A percentile compares a stretch with the other conserved stretches of the same genome.
These are phyloP conservation scores for Purshia tridentata DNA, from an alignment of 306 rosid genomes.

Conservation along the genomic window DNA sequence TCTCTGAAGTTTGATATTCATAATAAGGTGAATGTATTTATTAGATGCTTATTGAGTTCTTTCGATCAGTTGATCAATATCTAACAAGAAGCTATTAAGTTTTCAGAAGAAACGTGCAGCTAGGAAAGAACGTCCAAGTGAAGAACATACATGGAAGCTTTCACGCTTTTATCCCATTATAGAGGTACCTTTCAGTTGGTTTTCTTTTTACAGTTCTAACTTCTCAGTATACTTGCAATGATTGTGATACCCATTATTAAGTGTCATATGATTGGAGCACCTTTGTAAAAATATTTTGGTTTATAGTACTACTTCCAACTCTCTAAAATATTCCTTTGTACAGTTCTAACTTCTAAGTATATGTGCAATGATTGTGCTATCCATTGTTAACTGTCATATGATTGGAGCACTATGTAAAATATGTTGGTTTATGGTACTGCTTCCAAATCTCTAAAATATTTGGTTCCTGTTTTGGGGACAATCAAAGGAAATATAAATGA, in stretches of 20 bases:
- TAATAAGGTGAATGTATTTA: slow-evolving; percentile 56
- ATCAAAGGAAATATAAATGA: neutral
- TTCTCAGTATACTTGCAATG: too few relatives aligned
- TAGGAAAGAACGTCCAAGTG: slow-evolving; percentile 79
- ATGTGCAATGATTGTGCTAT: too few relatives aligned
- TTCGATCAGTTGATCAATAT: slow-evolving; percentile 5
- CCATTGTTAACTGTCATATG: too few relatives aligned
- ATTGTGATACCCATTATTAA: too few relatives aligned
- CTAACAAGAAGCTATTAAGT: slow-evolving; percentile 35
- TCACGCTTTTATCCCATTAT: slow-evolving; percentile 90
- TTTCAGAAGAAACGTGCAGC: slow-evolving; percentile 81
- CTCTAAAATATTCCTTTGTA: neutral
- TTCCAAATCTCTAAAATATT: neutral
- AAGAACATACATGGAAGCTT: slow-evolving; percentile 80
- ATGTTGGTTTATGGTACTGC: neutral
- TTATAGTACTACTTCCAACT: slow-evolving; percentile 1
- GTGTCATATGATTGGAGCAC: too few relatives aligned
- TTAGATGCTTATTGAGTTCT: slow-evolving; percentile 2
- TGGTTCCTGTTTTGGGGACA: neutral
- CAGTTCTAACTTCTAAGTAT: too few relatives aligned
- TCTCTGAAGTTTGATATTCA: slow-evolving; percentile 81
- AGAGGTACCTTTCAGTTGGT: slow-evolving; percentile 54
- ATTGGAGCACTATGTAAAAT: neutral
- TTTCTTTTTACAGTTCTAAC: neutral
- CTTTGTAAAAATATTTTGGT: neutral